Evolutionary conservation across 2,329 filamentous ascomycete genomes (phyloP).

Genomic region (Arthrocladium fulminans): DNA sequence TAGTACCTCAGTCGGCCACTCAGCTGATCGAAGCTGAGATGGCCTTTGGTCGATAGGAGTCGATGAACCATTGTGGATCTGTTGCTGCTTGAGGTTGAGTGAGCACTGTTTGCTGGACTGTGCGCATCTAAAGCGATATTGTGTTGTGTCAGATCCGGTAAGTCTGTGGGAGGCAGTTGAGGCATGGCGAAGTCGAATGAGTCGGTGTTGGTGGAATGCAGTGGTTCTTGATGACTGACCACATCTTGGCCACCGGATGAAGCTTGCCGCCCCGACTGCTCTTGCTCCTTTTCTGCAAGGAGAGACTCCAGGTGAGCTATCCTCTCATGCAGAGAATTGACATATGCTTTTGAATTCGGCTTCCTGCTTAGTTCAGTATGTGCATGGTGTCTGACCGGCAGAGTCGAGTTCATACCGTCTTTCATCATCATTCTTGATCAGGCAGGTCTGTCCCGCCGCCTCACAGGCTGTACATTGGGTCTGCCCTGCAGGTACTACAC

Average conservation of each 20-base stretch:
- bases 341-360: slow-evolving; percentile 8
- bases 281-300: slow-evolving; percentile 4
- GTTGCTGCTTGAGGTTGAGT: background rate
- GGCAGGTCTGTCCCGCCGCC: background rate
- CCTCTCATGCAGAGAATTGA: slow-evolving; percentile 5
- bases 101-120: background rate
- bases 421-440: slow-evolving; percentile 10
- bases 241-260: background rate
- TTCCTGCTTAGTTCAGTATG: no score
- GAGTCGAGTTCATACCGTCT: no score
- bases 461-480: slow-evolving; percentile 9
- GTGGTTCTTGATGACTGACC: background rate
- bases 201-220: background rate
- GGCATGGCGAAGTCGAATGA: background rate
- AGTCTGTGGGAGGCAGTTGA: background rate
- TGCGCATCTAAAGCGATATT: background rate
- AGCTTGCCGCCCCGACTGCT: background rate
- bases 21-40: slow-evolving; percentile 10
- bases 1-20: slow-evolving; percentile 8
- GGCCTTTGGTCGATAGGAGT: slow-evolving; percentile 5
- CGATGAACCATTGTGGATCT: slow-evolving; percentile 4
- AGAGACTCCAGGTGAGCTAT: slow-evolving; percentile 1
- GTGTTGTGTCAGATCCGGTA: background rate
- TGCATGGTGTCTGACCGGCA: no score
- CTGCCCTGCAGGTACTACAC: slow-evolving; percentile 8